Percentiles rank a stretch among this genome's conserved stretches.
Evolutionary conservation across 371 early-diverging fungal genomes (phyloP).

Genomic region (Apophysomyces sp.): DNA sequence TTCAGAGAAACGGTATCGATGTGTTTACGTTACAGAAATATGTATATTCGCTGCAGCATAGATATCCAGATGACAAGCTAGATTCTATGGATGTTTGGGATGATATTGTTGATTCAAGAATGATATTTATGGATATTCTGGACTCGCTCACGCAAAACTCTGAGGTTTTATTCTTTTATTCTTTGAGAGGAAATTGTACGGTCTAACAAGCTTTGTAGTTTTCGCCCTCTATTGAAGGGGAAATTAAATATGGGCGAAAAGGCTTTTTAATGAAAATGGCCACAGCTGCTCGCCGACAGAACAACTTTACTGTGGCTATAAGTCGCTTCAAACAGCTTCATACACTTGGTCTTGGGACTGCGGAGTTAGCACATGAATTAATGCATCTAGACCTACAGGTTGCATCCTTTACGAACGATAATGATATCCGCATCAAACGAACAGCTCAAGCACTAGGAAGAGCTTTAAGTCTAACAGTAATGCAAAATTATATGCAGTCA

Average conservation of each 20-base stretch:
- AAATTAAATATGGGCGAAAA: constrained; percentile 9
- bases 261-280: constrained; percentile 26
- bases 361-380: constrained; percentile 1
- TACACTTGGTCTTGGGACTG: constrained; percentile 6
- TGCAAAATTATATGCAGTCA: not conserved
- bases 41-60: constrained; percentile 8
- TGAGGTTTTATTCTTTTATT: constrained; percentile 1
- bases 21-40: constrained; percentile 11
- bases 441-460: constrained; percentile 2
- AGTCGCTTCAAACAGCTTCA: constrained; percentile 30
- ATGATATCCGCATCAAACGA: not conserved
- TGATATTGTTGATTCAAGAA: constrained; percentile 38
- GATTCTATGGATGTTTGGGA: constrained; percentile 57
- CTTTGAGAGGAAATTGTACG: no score
- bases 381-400: not conserved
- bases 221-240: not conserved
- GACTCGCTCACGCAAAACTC: not conserved
- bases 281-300: constrained; percentile 58
- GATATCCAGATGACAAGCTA: constrained; percentile 33
- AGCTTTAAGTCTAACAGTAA: constrained; percentile 2
- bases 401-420: constrained; percentile 2
- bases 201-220: not conserved
- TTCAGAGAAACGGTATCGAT: constrained; percentile 15
- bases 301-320: constrained; percentile 50
- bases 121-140: constrained; percentile 31